Evolutionary conservation across 1,284 basidiomycete genomes (phyloP), one percentile per base, ranked within the genome.

Genomic region (Puccinia novopanici): DNA sequence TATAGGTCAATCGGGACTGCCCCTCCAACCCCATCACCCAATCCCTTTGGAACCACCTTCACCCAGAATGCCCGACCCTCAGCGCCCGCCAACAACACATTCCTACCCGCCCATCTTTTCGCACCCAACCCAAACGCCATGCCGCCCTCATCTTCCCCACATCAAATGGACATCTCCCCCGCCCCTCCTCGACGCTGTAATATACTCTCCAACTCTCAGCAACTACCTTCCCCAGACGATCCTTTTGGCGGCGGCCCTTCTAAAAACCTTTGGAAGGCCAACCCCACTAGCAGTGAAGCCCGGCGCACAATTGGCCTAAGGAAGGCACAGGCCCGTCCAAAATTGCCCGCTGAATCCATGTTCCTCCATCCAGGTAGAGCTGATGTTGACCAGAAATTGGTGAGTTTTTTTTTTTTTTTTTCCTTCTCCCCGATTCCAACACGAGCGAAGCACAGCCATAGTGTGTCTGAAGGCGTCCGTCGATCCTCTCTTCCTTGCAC

Each of bases 1-100:
- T n/a, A n/a, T 22, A 80, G 77, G 77, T 80, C 77, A 40, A 63
- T 80, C 42, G 77, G 57, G n/a, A 80, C 77, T 27, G 77, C 67
- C 42, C n/a, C 77, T 24, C 77, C 77, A 40, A 80, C 77, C 15
- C 77, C 77, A 13, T 73, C 57, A n/a, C 76, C 63, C 68, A 59
- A 77, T 77, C 61, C 75, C 24, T 54, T 30, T 50, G 59, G 59
- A n/a, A 63, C 75, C 15, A 65, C 48, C 27, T 59, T 50, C 15
- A 42, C 59, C 17, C 15, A 42, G 55, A 19, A 59, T 57, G 54
- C n/a, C 40, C 50, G 34, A 22, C 40, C 37, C 19, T 17, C 54
- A 3, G 52, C 27, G 15, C 15, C n/a, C 8, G 22, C 52, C n/a
- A 68, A 65, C 17, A 37, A n/a, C 45, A 15, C 67, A 17, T 71